Evolutionary conservation across 805 yeast genomes (phyloP).

Genomic region (Blastobotrys peoriensis): DNA sequence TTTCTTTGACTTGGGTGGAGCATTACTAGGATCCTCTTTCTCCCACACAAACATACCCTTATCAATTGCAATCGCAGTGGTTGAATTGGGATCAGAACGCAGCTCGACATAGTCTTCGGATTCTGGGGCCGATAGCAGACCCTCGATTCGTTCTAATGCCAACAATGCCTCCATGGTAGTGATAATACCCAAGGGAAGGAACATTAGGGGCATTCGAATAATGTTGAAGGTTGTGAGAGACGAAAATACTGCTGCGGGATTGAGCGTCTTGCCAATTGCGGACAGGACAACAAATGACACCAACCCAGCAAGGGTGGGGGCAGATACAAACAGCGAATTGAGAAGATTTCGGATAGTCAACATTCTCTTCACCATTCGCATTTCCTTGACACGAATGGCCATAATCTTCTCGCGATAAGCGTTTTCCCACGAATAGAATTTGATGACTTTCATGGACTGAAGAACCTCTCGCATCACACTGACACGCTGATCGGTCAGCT

Average conservation of each 20-base stretch:
- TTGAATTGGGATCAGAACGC: constrained; percentile 27
- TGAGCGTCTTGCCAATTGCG: constrained; percentile 37
- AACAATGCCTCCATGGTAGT: constrained; percentile 57
- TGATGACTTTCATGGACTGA: constrained; percentile 71
- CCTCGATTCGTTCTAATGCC: constrained; percentile 50
- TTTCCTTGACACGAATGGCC: constrained; percentile 55
- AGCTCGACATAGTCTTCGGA: constrained; percentile 27
- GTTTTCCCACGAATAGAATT: constrained; percentile 82
- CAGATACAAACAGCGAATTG: constrained; percentile 58
- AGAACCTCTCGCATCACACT: constrained; percentile 71
- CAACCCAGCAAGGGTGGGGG: constrained; percentile 70
- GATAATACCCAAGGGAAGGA: constrained; percentile 61
- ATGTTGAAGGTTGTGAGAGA: constrained; percentile 64
- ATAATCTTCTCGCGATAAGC: constrained; percentile 60
- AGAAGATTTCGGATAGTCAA: constrained; percentile 59
- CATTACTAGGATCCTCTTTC: constrained; percentile 15
- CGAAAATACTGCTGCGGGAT: constrained; percentile 63
- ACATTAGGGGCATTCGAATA: constrained; percentile 51
- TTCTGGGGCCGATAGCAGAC: constrained; percentile 43
- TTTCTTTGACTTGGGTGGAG: background rate
- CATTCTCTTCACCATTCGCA: constrained; percentile 52
- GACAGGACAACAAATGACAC: constrained; percentile 45
- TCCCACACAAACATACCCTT: constrained; percentile 69
- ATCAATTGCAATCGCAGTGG: constrained; percentile 43
- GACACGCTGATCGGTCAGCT: constrained; percentile 71